phyloP scores from a whole-genome alignment of 2,329 filamentous ascomycete species.

The Arthrobotrys iridis region DNA sequence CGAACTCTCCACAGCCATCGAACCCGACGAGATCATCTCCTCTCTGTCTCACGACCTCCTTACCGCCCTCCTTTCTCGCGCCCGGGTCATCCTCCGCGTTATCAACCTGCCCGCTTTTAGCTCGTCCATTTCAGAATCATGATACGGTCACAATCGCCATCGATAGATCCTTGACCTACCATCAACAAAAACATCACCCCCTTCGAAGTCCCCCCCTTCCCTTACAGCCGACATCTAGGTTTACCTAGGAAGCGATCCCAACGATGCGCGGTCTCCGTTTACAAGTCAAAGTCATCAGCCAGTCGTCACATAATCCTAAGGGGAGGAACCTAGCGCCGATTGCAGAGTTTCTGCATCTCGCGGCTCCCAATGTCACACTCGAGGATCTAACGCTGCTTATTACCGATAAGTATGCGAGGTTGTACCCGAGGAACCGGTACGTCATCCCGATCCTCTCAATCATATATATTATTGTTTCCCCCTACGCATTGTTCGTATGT shows the following conservation, averaged over 20 bases:
- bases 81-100: not conserved
- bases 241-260: not conserved
- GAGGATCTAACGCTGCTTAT: slow-evolving; percentile 55
- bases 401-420: slow-evolving; percentile 53
- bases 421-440: slow-evolving; percentile 57
- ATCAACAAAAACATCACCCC: not conserved
- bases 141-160: not conserved
- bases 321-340: slow-evolving; percentile 35
- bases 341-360: slow-evolving; percentile 56
- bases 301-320: slow-evolving; percentile 45
- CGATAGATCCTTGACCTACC: slow-evolving; percentile 15
- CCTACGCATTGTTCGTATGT: not conserved
- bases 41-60: not conserved
- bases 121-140: slow-evolving; percentile 1
- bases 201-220: not conserved
- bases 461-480: not conserved
- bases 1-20: slow-evolving; percentile 5
- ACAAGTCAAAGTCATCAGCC: slow-evolving; percentile 55
- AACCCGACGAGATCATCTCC: not conserved
- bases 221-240: not conserved
- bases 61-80: slow-evolving; percentile 1
- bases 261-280: slow-evolving; percentile 55
- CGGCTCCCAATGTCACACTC: slow-evolving; percentile 54
- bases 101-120: not conserved
- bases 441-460: slow-evolving; percentile 12